Evolutionary conservation across 2,329 filamentous ascomycete genomes (phyloP).

Genomic region (Apiospora rasikravindrae): DNA sequence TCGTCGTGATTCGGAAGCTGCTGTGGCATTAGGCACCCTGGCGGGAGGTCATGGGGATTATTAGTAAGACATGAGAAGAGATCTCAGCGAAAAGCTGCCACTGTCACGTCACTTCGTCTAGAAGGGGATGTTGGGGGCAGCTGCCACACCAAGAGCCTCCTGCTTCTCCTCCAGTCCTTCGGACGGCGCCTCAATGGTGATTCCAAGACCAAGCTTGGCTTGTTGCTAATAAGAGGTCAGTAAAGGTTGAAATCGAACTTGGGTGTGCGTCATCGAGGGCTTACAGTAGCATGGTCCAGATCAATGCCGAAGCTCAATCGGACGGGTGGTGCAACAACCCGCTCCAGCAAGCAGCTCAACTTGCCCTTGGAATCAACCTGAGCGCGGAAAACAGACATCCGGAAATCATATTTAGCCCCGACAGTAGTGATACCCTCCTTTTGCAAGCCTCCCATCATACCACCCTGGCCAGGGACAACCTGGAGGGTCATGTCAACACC

Average conservation of each 20-base stretch:
- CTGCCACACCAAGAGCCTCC: slow-evolving; percentile 61
- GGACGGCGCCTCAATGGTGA: slow-evolving; percentile 85
- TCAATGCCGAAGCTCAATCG: slow-evolving; percentile 95
- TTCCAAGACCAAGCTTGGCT: slow-evolving; percentile 91
- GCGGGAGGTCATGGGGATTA: slow-evolving; percentile 5
- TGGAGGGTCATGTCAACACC: slow-evolving; percentile 94
- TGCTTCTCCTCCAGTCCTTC: slow-evolving; percentile 90
- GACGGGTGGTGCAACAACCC: slow-evolving; percentile 91
- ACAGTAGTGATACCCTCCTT: slow-evolving; percentile 91
- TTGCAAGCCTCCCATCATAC: slow-evolving; percentile 69
- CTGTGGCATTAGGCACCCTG: neutral
- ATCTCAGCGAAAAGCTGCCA: slow-evolving; percentile 13
- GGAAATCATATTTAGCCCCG: slow-evolving; percentile 98
- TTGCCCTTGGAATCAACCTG: slow-evolving; percentile 96
- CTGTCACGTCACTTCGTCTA: slow-evolving; percentile 45
- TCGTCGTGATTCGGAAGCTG: slow-evolving; percentile 14
- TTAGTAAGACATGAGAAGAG: slow-evolving; percentile 17
- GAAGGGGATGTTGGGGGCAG: slow-evolving; percentile 67
- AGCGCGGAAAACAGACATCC: slow-evolving; percentile 91
- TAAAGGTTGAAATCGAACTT: slow-evolving; percentile 6
- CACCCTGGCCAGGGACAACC: slow-evolving; percentile 69
- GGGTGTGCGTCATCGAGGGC: slow-evolving; percentile 40
- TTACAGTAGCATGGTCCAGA: slow-evolving; percentile 93
- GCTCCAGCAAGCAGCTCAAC: slow-evolving; percentile 90
- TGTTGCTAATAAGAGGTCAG: slow-evolving; percentile 68